Evolutionary conservation across 1,284 basidiomycete genomes (phyloP).

Genomic region (Fomes fomentarius): DNA sequence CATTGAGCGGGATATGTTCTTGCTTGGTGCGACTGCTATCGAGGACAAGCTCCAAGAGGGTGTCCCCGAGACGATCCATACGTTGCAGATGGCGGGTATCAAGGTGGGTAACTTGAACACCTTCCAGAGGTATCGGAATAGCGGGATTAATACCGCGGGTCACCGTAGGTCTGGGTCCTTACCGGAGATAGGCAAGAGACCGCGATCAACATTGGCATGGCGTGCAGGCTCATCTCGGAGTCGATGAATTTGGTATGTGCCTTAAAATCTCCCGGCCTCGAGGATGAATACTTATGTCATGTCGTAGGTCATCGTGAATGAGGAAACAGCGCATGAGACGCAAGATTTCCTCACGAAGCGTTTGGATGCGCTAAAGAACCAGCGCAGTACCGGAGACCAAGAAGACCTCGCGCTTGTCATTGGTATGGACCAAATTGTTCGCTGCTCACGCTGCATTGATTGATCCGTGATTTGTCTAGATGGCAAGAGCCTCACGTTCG

Average conservation of each 20-base stretch:
- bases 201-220: slow-evolving; percentile 98
- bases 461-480: slow-evolving; percentile 52
- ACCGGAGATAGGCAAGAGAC: slow-evolving; percentile 99
- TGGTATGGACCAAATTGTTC: slow-evolving; percentile 50
- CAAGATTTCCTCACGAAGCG: slow-evolving; percentile 88
- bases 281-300: neutral
- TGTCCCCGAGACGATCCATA: slow-evolving; percentile 98
- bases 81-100: slow-evolving; percentile 96
- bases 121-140: neutral
- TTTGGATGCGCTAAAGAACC: slow-evolving; percentile 90
- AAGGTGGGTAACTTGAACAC: slow-evolving; percentile 55
- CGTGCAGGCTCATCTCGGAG: slow-evolving; percentile 95
- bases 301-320: slow-evolving; percentile 88
- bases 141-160: neutral
- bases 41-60: slow-evolving; percentile 99
- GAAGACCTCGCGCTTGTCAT: slow-evolving; percentile 97
- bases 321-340: slow-evolving; percentile 84
- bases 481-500: slow-evolving; percentile 92
- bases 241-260: slow-evolving; percentile 92
- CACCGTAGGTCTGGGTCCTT: slow-evolving; percentile 94
- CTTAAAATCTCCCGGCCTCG: neutral
- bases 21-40: slow-evolving; percentile 97
- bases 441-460: neutral
- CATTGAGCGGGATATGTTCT: slow-evolving; percentile 91
- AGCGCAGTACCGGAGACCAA: slow-evolving; percentile 86